Evolutionary conservation across 164 flowering plant species (phyloP).

Genomic region (Sedum album): DNA sequence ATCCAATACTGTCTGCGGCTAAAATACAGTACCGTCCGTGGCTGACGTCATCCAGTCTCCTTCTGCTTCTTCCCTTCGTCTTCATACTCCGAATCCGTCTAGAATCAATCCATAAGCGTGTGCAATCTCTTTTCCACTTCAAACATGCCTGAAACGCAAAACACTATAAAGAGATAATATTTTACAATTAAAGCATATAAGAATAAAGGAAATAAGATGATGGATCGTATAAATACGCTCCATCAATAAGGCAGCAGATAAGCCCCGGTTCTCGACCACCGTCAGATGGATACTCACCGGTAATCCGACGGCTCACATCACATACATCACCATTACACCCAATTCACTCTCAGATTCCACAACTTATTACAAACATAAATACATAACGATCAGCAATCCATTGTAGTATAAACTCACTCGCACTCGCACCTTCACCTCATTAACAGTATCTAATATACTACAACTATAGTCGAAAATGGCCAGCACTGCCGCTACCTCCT

Average conservation of each 20-base stretch:
- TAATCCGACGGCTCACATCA: slow-evolving; percentile 39
- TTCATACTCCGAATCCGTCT: no score
- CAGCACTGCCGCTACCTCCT: slow-evolving; percentile 51
- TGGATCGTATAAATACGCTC: no score
- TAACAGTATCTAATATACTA: background rate
- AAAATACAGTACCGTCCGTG: no score
- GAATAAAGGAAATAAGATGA: no score
- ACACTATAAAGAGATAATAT: no score
- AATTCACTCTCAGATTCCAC: background rate
- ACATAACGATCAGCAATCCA: slow-evolving; percentile 6
- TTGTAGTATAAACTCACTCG: background rate
- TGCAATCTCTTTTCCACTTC: no score
- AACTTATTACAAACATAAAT: slow-evolving; percentile 6
- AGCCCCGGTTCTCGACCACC: slow-evolving; percentile 34
- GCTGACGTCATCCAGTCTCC: no score
- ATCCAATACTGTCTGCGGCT: no score
- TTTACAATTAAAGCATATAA: no score
- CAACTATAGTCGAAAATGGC: slow-evolving; percentile 25
- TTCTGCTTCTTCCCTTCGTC: no score
- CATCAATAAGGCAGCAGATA: slow-evolving; percentile 72
- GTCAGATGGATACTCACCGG: slow-evolving; percentile 55
- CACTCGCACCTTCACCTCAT: background rate
- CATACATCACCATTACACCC: slow-evolving; percentile 21
- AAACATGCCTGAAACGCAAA: no score
- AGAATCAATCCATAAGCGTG: no score